Evolutionary conservation across 345 rosid genomes (phyloP).

Genomic region (Trapa bicornis): DNA sequence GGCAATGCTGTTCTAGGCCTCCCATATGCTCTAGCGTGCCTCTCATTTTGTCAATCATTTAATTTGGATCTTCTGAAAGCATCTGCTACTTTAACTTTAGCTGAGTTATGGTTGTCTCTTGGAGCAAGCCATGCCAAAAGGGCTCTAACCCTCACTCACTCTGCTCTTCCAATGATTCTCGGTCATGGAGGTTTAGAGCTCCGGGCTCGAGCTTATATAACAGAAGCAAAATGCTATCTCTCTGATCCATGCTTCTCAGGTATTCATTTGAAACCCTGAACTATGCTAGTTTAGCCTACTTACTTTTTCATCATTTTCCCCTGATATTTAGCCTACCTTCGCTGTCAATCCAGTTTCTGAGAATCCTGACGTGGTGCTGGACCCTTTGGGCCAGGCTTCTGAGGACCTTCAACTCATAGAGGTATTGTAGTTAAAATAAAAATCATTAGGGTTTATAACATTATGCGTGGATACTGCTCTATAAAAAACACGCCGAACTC

Average conservation of each 20-base stretch:
- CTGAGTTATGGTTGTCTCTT: slow-evolving; percentile 82
- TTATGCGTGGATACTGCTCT: background rate
- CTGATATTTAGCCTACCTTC: background rate
- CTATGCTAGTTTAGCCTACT: background rate
- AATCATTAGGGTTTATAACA: background rate
- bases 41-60: slow-evolving; percentile 87
- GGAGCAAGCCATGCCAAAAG: slow-evolving; percentile 79
- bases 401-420: slow-evolving; percentile 68
- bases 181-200: slow-evolving; percentile 98
- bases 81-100: slow-evolving; percentile 78
- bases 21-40: slow-evolving; percentile 89
- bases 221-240: slow-evolving; percentile 82
- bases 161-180: slow-evolving; percentile 75
- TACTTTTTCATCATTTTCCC: background rate
- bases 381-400: slow-evolving; percentile 70
- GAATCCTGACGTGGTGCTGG: slow-evolving; percentile 54
- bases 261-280: slow-evolving; percentile 10
- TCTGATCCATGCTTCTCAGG: slow-evolving; percentile 82
- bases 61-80: slow-evolving; percentile 97
- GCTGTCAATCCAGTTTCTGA: slow-evolving; percentile 31
- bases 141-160: slow-evolving; percentile 57
- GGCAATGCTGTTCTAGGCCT: slow-evolving; percentile 92
- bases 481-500: background rate
- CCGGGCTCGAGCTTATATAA: slow-evolving; percentile 73
- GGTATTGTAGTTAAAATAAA: slow-evolving; percentile 28